Base-by-base conservation (phyloP, 306 rosid genomes). In the Dalbergia oliveri region DNA sequence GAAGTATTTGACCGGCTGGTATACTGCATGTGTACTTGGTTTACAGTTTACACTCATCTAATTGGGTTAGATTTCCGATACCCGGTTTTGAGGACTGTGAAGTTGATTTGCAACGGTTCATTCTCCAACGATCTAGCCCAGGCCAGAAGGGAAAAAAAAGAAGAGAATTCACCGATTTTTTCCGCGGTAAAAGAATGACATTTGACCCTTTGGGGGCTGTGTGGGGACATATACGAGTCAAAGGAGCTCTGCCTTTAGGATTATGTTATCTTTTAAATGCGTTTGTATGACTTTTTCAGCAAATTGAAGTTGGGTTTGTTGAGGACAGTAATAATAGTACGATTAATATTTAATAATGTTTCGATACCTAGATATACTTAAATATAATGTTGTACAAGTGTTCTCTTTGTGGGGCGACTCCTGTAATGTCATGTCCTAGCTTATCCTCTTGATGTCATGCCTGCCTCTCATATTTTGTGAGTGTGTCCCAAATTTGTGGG, bases 211-310 rank as follows among this genome's bases (percentile, higher is more conserved):
- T 26, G 31, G 31, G 31, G 37, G 69, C 57, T 31, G 12, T 45
- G 86, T 63, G 82, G 75, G 77, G 77, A 26, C 75, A 11, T 77
- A 41, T 47, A n/a, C 37, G n/a, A 37, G 75, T 80, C 58, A 84
- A 61, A 57, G 60, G 47, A 58, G 80, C 81, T 45, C 69, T 78
- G 59, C 18, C 33, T 5, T 4, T 34, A 21, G 45, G 79, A 8
- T n/a, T 37, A 10, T 73, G 50, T 61, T 72, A 64, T 68, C 66
- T 61, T 71, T 78, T 59, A 7, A 37, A 47, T 35, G 69, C 57
- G 50, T 86, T 69, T 35, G 39, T 56, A 56, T 70, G 70, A 79
- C 83, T 82, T 84, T 73, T 50, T 68, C 57, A 33, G 23, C 66
- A 12, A 51, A 41, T 13, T 53, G 15, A 79, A 47, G 76, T 67